Conservation (phyloP, 257 asterid genomes). For the Coffea eugenioides region DNA sequence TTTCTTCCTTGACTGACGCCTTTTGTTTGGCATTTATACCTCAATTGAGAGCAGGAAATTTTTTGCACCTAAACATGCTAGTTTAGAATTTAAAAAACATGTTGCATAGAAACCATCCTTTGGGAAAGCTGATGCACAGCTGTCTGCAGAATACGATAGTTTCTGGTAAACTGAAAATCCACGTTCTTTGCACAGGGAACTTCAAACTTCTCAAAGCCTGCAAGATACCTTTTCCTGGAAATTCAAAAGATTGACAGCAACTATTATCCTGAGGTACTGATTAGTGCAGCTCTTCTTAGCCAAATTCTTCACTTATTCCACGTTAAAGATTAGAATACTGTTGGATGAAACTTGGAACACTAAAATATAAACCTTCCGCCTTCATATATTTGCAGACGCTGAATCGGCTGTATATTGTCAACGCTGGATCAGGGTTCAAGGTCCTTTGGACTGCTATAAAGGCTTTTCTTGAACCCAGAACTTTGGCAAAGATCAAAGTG, state of each 20-base stretch:
- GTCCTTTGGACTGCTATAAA: slow-evolving; percentile 62
- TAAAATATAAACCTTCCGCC: background rate
- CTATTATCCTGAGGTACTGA: slow-evolving; percentile 76
- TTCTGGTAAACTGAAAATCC: slow-evolving; percentile 5
- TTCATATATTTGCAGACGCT: slow-evolving; percentile 48
- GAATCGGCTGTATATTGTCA: slow-evolving; percentile 58
- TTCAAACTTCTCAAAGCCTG: slow-evolving; percentile 70
- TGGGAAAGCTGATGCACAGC: background rate
- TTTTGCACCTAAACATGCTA: background rate
- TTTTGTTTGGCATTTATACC: background rate
- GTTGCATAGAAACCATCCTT: background rate
- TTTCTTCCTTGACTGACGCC: background rate
- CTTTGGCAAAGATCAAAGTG: slow-evolving; percentile 67
- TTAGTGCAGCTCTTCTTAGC: background rate
- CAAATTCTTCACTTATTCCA: slow-evolving; percentile 6
- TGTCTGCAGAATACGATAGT: background rate
- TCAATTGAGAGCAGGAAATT: background rate
- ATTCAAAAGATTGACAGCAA: slow-evolving; percentile 71
- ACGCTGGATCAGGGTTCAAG: slow-evolving; percentile 69
- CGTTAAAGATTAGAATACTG: background rate
- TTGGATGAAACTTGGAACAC: background rate
- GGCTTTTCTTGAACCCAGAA: slow-evolving; percentile 71
- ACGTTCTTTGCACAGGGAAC: slow-evolving; percentile 48
- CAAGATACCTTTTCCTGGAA: slow-evolving; percentile 62
- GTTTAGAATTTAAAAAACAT: background rate